Evolutionary conservation across 2,329 filamentous ascomycete species (phyloP), one percentile per base, ranked within the genome.

Genomic region (Cordyceps fumosorosea): DNA sequence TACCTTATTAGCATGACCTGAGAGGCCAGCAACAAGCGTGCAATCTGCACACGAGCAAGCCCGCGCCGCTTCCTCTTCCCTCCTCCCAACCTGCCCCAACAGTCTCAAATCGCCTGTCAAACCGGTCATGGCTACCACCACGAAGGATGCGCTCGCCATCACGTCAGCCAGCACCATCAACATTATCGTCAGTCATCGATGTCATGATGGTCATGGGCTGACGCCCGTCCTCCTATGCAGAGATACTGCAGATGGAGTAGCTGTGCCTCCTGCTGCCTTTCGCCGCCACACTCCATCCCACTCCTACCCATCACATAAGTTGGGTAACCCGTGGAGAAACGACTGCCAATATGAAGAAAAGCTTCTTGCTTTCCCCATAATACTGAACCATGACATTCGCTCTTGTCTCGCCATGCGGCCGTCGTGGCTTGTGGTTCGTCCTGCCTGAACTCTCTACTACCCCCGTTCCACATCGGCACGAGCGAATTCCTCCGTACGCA

Each of bases 11-110:
- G 29, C 29, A 32, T 32, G 29, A 8, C 29, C 29, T 53, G 51
- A 53, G n/a, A 53, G 50, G 29, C 50, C 50, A 29, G 50, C 50
- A 53, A 53, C n/a, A n/a, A n/a, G n/a, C n/a, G n/a, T 54, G 52
- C 52, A 54, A 54, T 24, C 14, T 54, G 51, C 51, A 54, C 37
- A 40, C 51, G 5, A 44, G 40, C 40, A 37, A 37, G 11, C 34
- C 34, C 3, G 10, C 34, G 34, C 50, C 29, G 50, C 50, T n/a
- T 12, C 29, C 32, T 37, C 29, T 6, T 12, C 32, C 12, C 40
- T 44, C 40, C 18, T n/a, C 16, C 40, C 40, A 37, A 24, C 6
- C n/a, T 22, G 18, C 12, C 14, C 20, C 12, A 11, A 20, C 8
- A 29, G 29, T 54, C 52, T 54, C 29, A 32, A 54, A 54, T 14